These are phyloP conservation scores for Xanthoconium separans DNA, from an alignment of 1,284 basidiomycete species.

Conservation along the genomic window DNA sequence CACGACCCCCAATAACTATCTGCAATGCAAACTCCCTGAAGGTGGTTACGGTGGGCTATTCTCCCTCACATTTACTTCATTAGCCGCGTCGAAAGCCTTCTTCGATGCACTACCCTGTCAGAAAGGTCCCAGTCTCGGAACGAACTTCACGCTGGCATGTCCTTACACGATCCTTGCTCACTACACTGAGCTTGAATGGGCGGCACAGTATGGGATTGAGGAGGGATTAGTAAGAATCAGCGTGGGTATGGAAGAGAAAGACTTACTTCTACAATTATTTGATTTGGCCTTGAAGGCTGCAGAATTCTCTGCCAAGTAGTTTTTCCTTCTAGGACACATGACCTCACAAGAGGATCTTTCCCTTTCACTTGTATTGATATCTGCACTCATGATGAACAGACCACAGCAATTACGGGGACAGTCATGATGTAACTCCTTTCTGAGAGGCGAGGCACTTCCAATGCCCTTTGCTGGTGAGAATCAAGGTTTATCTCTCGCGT, in stretches of 20 bases:
- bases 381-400: not conserved
- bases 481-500: not conserved
- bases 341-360: not conserved
- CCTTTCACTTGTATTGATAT: not conserved
- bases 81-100: constrained; percentile 74
- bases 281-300: constrained; percentile 68
- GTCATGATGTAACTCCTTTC: constrained; percentile 1
- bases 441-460: not conserved
- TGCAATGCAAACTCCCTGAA: constrained; percentile 51
- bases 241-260: constrained; percentile 86
- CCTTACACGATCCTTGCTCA: constrained; percentile 96
- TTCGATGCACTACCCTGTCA: constrained; percentile 83
- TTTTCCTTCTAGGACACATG: not conserved
- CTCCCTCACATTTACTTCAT: constrained; percentile 81
- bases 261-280: constrained; percentile 62
- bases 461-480: not conserved
- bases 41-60: constrained; percentile 93
- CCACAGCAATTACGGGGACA: not conserved
- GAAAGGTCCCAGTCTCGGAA: constrained; percentile 94
- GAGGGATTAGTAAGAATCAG: constrained; percentile 83
- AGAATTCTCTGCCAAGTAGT: constrained; percentile 36
- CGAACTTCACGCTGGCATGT: constrained; percentile 93
- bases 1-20: constrained; percentile 73
- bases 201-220: constrained; percentile 84
- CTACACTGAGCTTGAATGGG: constrained; percentile 92